Conservation (phyloP, 2,329 filamentous ascomycete genomes). For the Penicillium palitans region DNA sequence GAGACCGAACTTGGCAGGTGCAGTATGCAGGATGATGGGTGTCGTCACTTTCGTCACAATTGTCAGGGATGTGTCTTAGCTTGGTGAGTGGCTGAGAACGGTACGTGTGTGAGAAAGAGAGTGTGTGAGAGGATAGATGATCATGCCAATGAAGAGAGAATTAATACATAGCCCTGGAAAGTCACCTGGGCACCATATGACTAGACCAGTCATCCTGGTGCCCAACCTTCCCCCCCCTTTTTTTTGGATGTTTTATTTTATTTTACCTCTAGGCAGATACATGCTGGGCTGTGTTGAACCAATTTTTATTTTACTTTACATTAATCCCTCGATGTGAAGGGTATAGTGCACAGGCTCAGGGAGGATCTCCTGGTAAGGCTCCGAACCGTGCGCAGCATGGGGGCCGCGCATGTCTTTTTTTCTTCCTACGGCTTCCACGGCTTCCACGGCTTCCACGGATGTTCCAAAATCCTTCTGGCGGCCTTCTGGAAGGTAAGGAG, state of each 20-base stretch:
- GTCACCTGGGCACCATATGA: neutral
- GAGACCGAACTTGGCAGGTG: neutral
- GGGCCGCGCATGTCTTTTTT: slow-evolving; percentile 12
- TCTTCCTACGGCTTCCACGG: slow-evolving; percentile 15
- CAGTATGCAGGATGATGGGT: neutral
- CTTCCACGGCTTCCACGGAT: slow-evolving; percentile 9
- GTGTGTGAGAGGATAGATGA: slow-evolving; percentile 4
- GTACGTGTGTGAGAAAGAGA: neutral
- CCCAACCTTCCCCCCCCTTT: slow-evolving; percentile 10
- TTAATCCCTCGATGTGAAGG: neutral
- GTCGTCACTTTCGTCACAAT: slow-evolving; percentile 17
- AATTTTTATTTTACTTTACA: neutral
- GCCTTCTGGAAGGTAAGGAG: slow-evolving; percentile 28
- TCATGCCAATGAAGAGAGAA: slow-evolving; percentile 13
- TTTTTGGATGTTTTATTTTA: neutral
- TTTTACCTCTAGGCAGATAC: neutral
- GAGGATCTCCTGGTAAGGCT: slow-evolving; percentile 13
- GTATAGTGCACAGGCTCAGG: slow-evolving; percentile 11
- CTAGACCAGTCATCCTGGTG: slow-evolving; percentile 5
- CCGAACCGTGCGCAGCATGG: slow-evolving; percentile 21
- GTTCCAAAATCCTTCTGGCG: slow-evolving; percentile 28
- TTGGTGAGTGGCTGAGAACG: neutral
- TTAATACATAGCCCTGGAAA: neutral
- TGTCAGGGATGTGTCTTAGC: slow-evolving; percentile 7
- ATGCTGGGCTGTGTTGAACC: neutral